These are phyloP conservation scores for Sporobolomyces phaffii DNA, from an alignment of 768 basidiomycete species.

Conservation along the genomic window DNA sequence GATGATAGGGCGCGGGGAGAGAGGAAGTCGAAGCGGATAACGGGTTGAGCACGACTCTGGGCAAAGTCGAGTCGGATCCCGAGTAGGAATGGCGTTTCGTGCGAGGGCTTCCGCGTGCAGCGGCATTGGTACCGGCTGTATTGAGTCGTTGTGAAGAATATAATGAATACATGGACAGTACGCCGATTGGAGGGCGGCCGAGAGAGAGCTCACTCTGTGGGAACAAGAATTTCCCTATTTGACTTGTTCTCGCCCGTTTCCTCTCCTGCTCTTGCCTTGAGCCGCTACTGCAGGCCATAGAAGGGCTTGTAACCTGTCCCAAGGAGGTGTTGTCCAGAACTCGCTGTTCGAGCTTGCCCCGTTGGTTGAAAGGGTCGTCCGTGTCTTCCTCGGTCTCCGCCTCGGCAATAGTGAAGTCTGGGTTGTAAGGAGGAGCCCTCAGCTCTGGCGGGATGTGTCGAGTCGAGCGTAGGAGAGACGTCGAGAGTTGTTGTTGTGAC, in stretches of 20 bases:
- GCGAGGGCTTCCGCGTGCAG: neutral
- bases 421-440: neutral
- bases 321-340: neutral
- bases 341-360: neutral
- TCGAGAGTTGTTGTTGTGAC: slow-evolving; percentile 14
- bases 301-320: neutral
- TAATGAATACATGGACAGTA: neutral
- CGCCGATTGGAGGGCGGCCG: rapidly evolving
- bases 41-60: neutral
- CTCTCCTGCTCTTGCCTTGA: neutral
- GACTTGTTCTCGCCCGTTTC: slow-evolving; percentile 2
- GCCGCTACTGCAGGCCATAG: neutral
- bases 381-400: neutral
- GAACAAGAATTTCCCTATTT: slow-evolving; percentile 21
- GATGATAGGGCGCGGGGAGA: neutral
- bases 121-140: too few relatives aligned
- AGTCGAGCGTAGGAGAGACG: slow-evolving; percentile 2
- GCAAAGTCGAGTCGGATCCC: neutral
- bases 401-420: neutral
- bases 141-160: neutral
- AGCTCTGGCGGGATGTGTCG: slow-evolving; percentile 1
- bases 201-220: slow-evolving; percentile 6
- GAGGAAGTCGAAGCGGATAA: neutral
- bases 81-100: slow-evolving; percentile 23
- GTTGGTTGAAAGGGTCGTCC: neutral